Base-by-base conservation (phyloP, 2,329 filamentous ascomycete species). In the Botrytis hyacinthi region DNA sequence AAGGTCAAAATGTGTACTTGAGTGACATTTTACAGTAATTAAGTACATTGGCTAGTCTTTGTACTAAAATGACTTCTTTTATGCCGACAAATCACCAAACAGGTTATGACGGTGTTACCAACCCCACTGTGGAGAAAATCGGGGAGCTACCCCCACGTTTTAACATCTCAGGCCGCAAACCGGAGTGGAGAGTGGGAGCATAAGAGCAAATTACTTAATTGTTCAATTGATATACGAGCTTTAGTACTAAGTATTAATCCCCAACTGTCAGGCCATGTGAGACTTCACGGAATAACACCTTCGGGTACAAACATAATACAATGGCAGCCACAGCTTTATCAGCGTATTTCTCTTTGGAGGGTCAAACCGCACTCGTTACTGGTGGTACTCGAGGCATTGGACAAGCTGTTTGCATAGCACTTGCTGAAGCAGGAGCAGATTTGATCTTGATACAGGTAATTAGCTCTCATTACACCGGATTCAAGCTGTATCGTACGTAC, bases 391-490 rank as follows among this genome's bases (percentile, higher is more conserved):
- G 82, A 54, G 82, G 82, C 10, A 82, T 84, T 72, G 82, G 82
- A 10, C 80, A 81, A 77, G 78, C 82, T 32, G 80, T 81, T 63
- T 81, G 81, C n/a, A 72, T 82, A 42, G 81, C 80, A 26, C 73
- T 84, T 29, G 82, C 82, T 14, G 81, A 83, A 74, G 80, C 81
- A 57, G 82, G 82, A 61, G 82, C 82, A 73, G 81, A 83, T 78
- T 78, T 83, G 46, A 80, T 83, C 66, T 78, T 83, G 67, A 78
- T 84, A 74, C 82, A 84, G 79, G 82, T 82, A 75, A 74, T 72
- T 62, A 42, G 63, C 70, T 35, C 62, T 70, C 26, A 60, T 71
- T 65, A 7, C 16, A 20, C 40, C 26, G 20, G n/a, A 35, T 35
- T 16, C 35, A 7, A 48, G 48, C 42, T 40, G 35, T 29, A 29